Percentiles rank a stretch among this genome's conserved stretches.
Conservation (phyloP, 805 yeast genomes). For the Metschnikowia chrysomelidarum region DNA sequence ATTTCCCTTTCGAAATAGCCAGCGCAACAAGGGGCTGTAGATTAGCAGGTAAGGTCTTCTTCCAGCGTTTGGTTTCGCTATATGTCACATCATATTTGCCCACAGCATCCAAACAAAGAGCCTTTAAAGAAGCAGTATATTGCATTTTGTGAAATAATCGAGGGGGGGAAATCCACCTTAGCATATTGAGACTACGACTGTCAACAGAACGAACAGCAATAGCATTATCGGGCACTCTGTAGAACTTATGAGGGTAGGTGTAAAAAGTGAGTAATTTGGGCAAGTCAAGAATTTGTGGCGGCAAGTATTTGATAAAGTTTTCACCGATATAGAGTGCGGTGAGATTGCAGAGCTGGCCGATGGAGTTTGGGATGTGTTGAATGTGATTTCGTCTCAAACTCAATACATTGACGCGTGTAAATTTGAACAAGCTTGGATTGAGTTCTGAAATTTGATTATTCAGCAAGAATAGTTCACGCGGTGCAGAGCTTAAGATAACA, state of each 20-base stretch:
- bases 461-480: slow-evolving; percentile 50
- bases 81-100: slow-evolving; percentile 53
- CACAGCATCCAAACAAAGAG: slow-evolving; percentile 46
- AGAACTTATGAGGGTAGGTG: slow-evolving; percentile 54
- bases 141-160: slow-evolving; percentile 19
- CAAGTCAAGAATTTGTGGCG: slow-evolving; percentile 51
- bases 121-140: slow-evolving; percentile 46
- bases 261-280: slow-evolving; percentile 43
- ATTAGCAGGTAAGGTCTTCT: slow-evolving; percentile 42
- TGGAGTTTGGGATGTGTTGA: slow-evolving; percentile 20
- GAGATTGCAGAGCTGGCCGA: slow-evolving; percentile 29
- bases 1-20: slow-evolving; percentile 52
- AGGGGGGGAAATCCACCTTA: slow-evolving; percentile 24
- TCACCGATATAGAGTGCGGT: slow-evolving; percentile 52
- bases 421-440: slow-evolving; percentile 50
- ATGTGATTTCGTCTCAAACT: slow-evolving; percentile 47
- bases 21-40: slow-evolving; percentile 47
- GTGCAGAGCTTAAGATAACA: slow-evolving; percentile 39
- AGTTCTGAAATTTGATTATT: slow-evolving; percentile 48
- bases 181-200: slow-evolving; percentile 4
- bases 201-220: slow-evolving; percentile 8
- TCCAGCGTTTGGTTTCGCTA: slow-evolving; percentile 56
- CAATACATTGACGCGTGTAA: slow-evolving; percentile 49
- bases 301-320: slow-evolving; percentile 50
- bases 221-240: slow-evolving; percentile 28